Base-by-base conservation (phyloP, 176 grass and related monocot species). In the Raddia distichophylla region DNA sequence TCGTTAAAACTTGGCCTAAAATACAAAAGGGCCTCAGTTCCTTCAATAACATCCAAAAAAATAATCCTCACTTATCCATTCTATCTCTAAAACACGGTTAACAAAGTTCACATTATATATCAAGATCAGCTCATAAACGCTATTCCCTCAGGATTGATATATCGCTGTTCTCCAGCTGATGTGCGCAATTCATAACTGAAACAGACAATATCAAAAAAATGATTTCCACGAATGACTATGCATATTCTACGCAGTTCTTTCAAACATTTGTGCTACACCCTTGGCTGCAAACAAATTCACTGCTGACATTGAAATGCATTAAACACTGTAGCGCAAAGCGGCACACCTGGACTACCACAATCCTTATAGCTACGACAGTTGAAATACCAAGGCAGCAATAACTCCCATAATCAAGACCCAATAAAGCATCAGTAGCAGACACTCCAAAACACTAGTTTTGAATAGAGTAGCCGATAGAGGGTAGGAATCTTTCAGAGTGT, bases 281-380 rank as follows among this genome's bases (percentile, higher is more conserved):
- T 68, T 53, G 43, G 43, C 14, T 52, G 27, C 62, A 76, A 69
- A 81, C 16, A 16, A 81, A 81, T 6, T 32, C 64, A 45, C 16
- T n/a, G 15, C 59, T 1, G 32, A 52, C 34, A 80, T 1, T n/a
- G n/a, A 2, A 79, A 71, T 19, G 80, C 80, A 52, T 12, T 68
- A 19, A 58, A 75, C 54, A 68, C 53, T 73, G 2, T 19, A 72
- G 0, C 12, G n/a, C 12, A 48, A 35, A 20, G 6, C 32, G 6
- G 58, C 58, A 56, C 15, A n/a, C 34, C 17, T 34, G 59, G 37
- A 6, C 10, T 34, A 54, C 60, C 45, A 55, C 17, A 16, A 54
- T 62, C 15, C 15, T 11, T 46, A 64, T 10, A 64, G 57, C 5
- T 65, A 32, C 47, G 2, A 16, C 49, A 72, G 17, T 65, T 42